A percentile compares a stretch with the other conserved stretches of the same genome.
Conservation (phyloP, 495 filamentous ascomycete genomes). For the Tuber aestivum region DNA sequence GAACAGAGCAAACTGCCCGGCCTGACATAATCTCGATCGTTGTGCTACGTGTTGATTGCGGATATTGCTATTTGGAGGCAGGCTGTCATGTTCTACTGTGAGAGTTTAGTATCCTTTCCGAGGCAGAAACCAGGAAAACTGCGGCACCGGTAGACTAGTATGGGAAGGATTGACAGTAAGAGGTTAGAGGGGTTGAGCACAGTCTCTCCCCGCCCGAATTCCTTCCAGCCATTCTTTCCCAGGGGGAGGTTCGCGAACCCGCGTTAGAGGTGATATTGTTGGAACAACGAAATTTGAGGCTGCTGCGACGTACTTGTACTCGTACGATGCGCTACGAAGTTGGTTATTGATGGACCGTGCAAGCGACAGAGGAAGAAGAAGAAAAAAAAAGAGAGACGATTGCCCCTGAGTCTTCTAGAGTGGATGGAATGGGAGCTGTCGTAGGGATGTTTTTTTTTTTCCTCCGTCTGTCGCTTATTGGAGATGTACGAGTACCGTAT, state of each 20-base stretch:
- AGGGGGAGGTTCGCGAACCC: neutral
- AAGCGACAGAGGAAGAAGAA: neutral
- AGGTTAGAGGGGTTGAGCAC: neutral
- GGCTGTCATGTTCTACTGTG: neutral
- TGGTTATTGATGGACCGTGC: constrained; percentile 1
- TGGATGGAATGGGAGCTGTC: neutral
- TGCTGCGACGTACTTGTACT: neutral
- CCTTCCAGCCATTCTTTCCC: neutral
- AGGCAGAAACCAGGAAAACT: neutral
- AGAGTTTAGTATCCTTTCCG: neutral
- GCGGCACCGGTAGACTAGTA: neutral
- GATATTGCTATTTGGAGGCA: neutral
- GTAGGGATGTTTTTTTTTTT: neutral
- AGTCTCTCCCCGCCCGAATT: neutral
- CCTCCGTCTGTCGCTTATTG: neutral
- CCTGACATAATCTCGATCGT: constrained; percentile 4
- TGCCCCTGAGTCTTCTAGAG: neutral
- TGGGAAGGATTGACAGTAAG: neutral
- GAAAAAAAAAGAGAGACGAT: no score
- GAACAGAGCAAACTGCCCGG: neutral
- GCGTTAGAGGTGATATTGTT: neutral
- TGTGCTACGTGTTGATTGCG: neutral
- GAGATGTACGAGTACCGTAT: neutral
- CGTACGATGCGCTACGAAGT: neutral
- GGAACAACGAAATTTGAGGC: neutral